phyloP scores from a whole-genome alignment of 2,329 filamentous ascomycete species.

The Trichoderma koningii region DNA sequence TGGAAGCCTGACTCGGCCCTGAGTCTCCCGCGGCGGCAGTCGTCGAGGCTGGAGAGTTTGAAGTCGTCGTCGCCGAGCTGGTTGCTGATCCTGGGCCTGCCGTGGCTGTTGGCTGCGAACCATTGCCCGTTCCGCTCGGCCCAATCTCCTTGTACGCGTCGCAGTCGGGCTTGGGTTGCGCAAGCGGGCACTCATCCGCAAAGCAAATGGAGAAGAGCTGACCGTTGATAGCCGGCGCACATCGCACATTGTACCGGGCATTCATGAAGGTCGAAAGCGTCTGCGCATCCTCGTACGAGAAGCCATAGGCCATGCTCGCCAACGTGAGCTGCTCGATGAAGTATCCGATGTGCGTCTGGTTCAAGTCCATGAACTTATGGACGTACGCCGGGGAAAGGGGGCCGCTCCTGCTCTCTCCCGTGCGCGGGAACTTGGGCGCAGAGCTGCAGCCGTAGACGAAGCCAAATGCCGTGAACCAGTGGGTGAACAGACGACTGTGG shows the following conservation, averaged over 20 bases:
- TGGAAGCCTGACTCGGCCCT: not conserved
- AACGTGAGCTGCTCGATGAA: slow-evolving; percentile 38
- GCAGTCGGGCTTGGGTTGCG: slow-evolving; percentile 35
- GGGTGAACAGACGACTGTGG: slow-evolving; percentile 35
- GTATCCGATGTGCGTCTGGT: slow-evolving; percentile 36
- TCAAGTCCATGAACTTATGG: slow-evolving; percentile 41
- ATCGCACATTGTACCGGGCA: slow-evolving; percentile 36
- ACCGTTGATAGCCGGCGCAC: slow-evolving; percentile 32
- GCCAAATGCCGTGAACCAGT: slow-evolving; percentile 38
- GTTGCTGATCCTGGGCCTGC: not conserved
- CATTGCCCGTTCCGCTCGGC: slow-evolving; percentile 29
- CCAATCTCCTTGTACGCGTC: slow-evolving; percentile 33
- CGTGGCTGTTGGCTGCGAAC: slow-evolving; percentile 24
- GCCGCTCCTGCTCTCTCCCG: slow-evolving; percentile 25
- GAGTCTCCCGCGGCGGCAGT: not conserved
- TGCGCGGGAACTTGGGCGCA: slow-evolving; percentile 30
- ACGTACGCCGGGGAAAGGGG: slow-evolving; percentile 36
- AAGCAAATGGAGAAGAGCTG: slow-evolving; percentile 38
- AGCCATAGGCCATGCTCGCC: slow-evolving; percentile 35
- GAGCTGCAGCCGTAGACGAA: slow-evolving; percentile 35
- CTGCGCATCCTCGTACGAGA: slow-evolving; percentile 34
- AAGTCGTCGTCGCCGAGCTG: not conserved
- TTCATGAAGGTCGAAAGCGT: slow-evolving; percentile 34
- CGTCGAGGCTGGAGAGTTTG: slow-evolving; percentile 2
- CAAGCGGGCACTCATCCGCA: slow-evolving; percentile 35